Conservation (phyloP, 495 filamentous ascomycete species). For the Tuber borchii region DNA sequence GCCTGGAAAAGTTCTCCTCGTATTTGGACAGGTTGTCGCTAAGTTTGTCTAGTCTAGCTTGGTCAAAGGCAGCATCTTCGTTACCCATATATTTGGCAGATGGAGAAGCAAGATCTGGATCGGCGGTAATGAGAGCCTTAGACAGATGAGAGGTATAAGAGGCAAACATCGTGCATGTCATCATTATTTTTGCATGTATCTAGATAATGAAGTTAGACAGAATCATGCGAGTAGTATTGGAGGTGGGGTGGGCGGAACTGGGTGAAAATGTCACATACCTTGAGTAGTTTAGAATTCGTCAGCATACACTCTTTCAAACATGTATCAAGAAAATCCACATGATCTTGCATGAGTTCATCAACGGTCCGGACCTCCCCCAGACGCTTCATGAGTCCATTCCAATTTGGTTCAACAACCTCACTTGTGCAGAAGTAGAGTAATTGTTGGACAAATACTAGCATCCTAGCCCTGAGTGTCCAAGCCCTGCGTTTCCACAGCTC, state of each 20-base stretch:
- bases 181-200: conserved; percentile 93
- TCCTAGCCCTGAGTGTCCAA: conserved; percentile 84
- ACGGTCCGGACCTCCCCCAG: conserved; percentile 76
- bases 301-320: conserved; percentile 99
- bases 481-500: conserved; percentile 90
- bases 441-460: conserved; percentile 96
- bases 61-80: conserved; percentile 48
- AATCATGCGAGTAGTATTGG: conserved; percentile 11
- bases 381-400: conserved; percentile 81
- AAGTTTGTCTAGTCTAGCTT: conserved; percentile 65
- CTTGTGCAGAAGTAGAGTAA: conserved; percentile 91
- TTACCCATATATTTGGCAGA: conserved; percentile 44
- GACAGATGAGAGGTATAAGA: conserved; percentile 74
- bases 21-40: conserved; percentile 78
- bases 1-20: conserved; percentile 83
- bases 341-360: conserved; percentile 97
- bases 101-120: conserved; percentile 57
- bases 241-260: conserved; percentile 8
- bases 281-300: conserved; percentile 85
- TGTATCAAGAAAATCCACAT: conserved; percentile 95
- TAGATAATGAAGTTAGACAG: conserved; percentile 44
- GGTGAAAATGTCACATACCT: conserved; percentile 52
- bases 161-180: conserved; percentile 86
- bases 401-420: conserved; percentile 97
- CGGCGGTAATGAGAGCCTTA: conserved; percentile 67